Base-by-base conservation (phyloP, 2,329 filamentous ascomycete genomes). In the Aspergillus spinulosporus region DNA sequence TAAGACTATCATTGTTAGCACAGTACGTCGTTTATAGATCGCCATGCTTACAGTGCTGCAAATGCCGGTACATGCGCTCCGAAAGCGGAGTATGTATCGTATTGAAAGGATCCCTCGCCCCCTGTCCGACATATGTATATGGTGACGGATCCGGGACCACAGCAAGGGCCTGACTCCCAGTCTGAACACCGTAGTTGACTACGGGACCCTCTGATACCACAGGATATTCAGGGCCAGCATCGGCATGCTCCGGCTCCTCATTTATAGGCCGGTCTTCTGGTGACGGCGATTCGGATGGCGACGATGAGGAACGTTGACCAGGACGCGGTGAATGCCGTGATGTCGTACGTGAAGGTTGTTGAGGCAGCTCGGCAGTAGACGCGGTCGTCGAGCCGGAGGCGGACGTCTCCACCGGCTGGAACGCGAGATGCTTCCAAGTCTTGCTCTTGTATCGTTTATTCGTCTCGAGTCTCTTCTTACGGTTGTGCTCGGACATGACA, bases 401-500 rank as follows among this genome's bases (percentile, higher is more conserved):
- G 5, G 62, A 57, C 31, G 63, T 68, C 51, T 70, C 65, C 28
- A 68, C 62, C 7, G 68, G 67, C 37, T 70, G 70, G 49, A 70
- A 75, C 37, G 70, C 66, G 50, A 73, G 54, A 15, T 73, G 68
- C 46, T 74, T 74, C 67, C 68, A 74, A 31, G 70, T 65, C 59
- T 72, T 73, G 56, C 63, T 67, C 57, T 72, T 74, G 59, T 74
- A 72, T 9, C 71, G 70, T 52, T 73, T 72, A 3, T 71, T 74
- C 34, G 66, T 74, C 36, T 74, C 72, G 49, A 74, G 59, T 45
- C 72, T 64, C 53, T 75, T 75, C 61, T 74, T 75, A 57, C 72
- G 70, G 60, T 75, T 75, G 56, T 75, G 72, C 55, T 75, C 72
- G 39, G 72, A 74, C 72, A 75, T 75, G 42, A 75, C 72, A 68